Evolutionary conservation across 305 asterid species (phyloP).

Genomic region (Fraxinus velutina): DNA sequence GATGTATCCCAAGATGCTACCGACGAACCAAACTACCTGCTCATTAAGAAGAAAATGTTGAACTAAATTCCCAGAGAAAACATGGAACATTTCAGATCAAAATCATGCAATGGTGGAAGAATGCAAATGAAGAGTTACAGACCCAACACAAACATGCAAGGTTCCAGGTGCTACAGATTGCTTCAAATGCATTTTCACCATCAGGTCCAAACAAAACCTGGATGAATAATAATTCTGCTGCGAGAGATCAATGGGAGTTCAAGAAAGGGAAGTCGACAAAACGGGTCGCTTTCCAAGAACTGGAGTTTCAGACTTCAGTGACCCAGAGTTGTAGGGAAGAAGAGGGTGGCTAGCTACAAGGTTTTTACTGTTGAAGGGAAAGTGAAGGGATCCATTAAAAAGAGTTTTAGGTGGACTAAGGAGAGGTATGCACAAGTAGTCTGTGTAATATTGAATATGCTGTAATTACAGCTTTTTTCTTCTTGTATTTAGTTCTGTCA

Average conservation of each 20-base stretch:
- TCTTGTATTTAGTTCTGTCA: neutral
- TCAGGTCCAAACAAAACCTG: slow-evolving; percentile 25
- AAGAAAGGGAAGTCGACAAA: slow-evolving; percentile 61
- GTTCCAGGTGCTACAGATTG: slow-evolving; percentile 67
- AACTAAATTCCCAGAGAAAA: neutral
- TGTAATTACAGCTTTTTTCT: neutral
- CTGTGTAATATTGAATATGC: slow-evolving; percentile 27
- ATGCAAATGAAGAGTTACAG: slow-evolving; percentile 15
- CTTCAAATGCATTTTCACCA: slow-evolving; percentile 57
- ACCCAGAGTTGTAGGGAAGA: slow-evolving; percentile 86
- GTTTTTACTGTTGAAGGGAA: slow-evolving; percentile 75
- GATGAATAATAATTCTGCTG: slow-evolving; percentile 30
- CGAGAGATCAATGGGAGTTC: slow-evolving; percentile 42
- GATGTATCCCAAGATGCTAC: neutral
- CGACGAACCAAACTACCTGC: neutral
- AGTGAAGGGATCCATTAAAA: slow-evolving; percentile 67
- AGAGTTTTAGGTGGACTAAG: slow-evolving; percentile 67
- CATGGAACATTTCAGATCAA: neutral
- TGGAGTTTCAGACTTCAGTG: slow-evolving; percentile 46
- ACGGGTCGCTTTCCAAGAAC: slow-evolving; percentile 37
- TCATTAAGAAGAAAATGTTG: neutral
- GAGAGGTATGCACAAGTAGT: slow-evolving; percentile 52
- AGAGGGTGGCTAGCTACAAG: slow-evolving; percentile 76
- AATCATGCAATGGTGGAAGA: neutral
- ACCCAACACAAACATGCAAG: slow-evolving; percentile 51